Evolutionary conservation across 805 yeast genomes (phyloP), one percentile per base, ranked within the genome.

Genomic region (Lachancea waltii): DNA sequence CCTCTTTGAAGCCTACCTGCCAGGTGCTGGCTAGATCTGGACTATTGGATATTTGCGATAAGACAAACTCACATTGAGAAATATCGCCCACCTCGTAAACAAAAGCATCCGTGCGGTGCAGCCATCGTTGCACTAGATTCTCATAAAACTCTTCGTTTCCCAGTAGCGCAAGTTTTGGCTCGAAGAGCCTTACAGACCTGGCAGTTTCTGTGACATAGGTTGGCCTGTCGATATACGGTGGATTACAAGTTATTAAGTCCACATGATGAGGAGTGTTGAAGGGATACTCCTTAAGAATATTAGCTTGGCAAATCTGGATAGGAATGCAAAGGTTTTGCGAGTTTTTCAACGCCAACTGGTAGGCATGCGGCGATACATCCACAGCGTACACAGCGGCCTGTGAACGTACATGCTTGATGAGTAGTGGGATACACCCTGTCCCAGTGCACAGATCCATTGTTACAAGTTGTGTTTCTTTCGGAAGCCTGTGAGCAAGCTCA

Each of bases 401-500:
- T 3, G 40, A 36, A 13, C 40, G 7, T 17, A 56, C 50, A 9
- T 57, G 50, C 1, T 67, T 64, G 15, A 84, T 41, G 3, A 72
- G 51, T 20, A 86, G 60, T 0, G 86, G 79, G 18, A 92, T 74
- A 54, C 97, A 90, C 0, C 97, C 98, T 0, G 90, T 67, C 0
- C 97, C 97, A 0, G 95, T 75, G 47, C 96, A 87, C 19, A 85
- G 66, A 61, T 89, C 97, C 7, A 82, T 45, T 2, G 79, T 58
- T 2, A 41, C 49, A 16, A 54, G 17, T n/a, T 41, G 29, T 3
- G 17, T 35, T 3, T 23, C n/a, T 5, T 17, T 26, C 7, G 36
- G 16, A 19, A 19, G 4, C 34, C 49, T 27, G 8, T 33, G 43
- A 0, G 64, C 58, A 15, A 82, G 54, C 38, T 68, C 68, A 20